Evolutionary conservation across 2,329 filamentous ascomycete genomes (phyloP).

Genomic region (Aspergillus sp.): DNA sequence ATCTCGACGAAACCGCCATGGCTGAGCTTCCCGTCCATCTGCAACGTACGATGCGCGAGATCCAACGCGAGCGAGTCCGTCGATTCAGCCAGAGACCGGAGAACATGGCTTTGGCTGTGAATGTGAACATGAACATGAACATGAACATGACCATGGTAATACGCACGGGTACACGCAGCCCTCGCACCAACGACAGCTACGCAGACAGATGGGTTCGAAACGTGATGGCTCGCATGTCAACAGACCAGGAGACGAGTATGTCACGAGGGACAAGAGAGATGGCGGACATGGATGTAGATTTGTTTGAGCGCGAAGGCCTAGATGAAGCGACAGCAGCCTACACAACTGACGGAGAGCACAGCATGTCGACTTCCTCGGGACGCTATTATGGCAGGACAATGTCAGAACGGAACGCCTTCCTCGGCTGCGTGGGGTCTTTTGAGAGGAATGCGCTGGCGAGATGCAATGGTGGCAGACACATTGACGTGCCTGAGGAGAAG

Average conservation of each 20-base stretch:
- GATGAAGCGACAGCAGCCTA: too few species aligned
- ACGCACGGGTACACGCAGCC: too few species aligned
- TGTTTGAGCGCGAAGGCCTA: too few species aligned
- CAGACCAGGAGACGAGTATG: conserved; percentile 3
- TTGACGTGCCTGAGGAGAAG: neutral
- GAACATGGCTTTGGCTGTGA: neutral
- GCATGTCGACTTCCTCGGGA: too few species aligned
- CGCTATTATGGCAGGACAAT: neutral
- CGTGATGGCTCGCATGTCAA: conserved; percentile 9
- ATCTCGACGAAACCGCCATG: conserved; percentile 28
- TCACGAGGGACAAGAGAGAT: neutral
- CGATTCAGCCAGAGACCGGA: conserved; percentile 1
- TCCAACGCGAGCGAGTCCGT: conserved; percentile 26
- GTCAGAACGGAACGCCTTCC: neutral
- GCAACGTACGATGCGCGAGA: conserved; percentile 25
- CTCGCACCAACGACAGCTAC: neutral
- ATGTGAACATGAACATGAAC: neutral
- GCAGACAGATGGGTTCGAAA: conserved; percentile 18
- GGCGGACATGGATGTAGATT: too few species aligned
- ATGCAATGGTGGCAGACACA: neutral
- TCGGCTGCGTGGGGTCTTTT: neutral
- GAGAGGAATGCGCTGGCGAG: neutral
- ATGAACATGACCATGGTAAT: neutral
- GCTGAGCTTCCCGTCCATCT: conserved; percentile 25
- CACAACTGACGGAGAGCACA: too few species aligned